phyloP scores from a whole-genome alignment of 768 basidiomycete species.

The Dacryopinax spathularia region DNA sequence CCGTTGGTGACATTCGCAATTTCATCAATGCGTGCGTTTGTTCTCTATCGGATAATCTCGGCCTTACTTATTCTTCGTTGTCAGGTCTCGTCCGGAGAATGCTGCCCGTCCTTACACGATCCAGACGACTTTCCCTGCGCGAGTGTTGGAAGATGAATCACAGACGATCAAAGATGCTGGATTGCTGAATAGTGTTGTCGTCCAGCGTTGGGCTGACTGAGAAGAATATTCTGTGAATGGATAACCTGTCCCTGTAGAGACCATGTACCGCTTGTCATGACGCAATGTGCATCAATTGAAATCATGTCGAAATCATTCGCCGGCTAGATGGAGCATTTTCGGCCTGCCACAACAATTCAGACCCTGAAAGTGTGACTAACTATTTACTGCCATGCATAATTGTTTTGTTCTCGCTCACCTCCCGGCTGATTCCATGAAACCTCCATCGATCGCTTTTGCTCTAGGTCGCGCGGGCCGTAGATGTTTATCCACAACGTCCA shows the following conservation, averaged over 20 bases:
- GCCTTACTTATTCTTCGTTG: background rate
- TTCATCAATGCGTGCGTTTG: constrained; percentile 78
- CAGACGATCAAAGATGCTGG: constrained; percentile 60
- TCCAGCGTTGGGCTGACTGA: constrained; percentile 49
- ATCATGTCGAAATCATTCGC: too few species aligned
- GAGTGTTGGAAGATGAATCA: constrained; percentile 46
- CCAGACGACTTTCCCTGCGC: constrained; percentile 78
- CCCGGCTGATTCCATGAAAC: too few species aligned
- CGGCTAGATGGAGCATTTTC: too few species aligned
- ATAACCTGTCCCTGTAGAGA: too few species aligned
- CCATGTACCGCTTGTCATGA: background rate
- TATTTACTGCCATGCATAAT: too few species aligned
- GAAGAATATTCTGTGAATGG: background rate
- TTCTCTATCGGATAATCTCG: background rate
- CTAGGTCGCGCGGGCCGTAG: background rate
- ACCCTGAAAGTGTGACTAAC: too few species aligned
- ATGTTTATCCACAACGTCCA: background rate
- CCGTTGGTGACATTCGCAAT: constrained; percentile 65
- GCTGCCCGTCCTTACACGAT: constrained; percentile 52
- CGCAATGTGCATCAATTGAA: background rate
- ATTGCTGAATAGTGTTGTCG: constrained; percentile 66
- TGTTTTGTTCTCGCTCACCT: too few species aligned
- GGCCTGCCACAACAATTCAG: too few species aligned
- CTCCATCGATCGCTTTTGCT: too few species aligned
- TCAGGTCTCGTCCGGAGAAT: constrained; percentile 59